Evolutionary conservation across 306 rosid species (phyloP).

Genomic region (Rubus parviflorus): DNA sequence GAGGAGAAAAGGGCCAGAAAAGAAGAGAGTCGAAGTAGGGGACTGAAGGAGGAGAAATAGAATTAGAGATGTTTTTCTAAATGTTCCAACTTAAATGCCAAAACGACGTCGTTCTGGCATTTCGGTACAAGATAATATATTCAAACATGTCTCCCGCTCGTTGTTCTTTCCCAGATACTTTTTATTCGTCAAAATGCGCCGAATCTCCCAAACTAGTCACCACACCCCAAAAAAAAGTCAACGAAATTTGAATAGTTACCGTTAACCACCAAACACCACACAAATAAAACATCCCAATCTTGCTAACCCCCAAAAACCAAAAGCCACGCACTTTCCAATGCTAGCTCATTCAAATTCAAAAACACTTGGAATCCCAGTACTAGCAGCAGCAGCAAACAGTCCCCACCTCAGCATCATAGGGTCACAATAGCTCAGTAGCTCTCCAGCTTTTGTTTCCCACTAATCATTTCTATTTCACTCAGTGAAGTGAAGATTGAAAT

Average conservation of each 20-base stretch:
- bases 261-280: constrained; percentile 4
- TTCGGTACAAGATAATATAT: neutral
- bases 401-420: neutral
- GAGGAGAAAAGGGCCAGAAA: too few relatives aligned
- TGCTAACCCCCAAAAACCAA: neutral
- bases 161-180: neutral
- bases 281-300: neutral
- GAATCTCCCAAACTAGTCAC: too few relatives aligned
- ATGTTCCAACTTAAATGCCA: too few relatives aligned
- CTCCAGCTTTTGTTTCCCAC: neutral
- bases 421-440: neutral
- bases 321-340: neutral
- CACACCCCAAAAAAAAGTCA: neutral
- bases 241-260: constrained; percentile 22
- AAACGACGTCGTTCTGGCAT: too few relatives aligned
- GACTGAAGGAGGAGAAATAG: too few relatives aligned
- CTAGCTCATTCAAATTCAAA: constrained; percentile 13
- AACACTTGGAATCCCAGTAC: neutral
- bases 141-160: constrained; percentile 28
- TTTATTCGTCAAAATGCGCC: neutral
- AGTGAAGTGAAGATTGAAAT: neutral
- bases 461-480: neutral
- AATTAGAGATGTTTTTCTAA: too few relatives aligned
- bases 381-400: too few relatives aligned
- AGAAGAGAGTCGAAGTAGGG: too few relatives aligned